A percentile compares a stretch with the other conserved stretches of the same genome.
phyloP scores from a whole-genome alignment of 2,329 filamentous ascomycete species.

The Ascochyta pisi region DNA sequence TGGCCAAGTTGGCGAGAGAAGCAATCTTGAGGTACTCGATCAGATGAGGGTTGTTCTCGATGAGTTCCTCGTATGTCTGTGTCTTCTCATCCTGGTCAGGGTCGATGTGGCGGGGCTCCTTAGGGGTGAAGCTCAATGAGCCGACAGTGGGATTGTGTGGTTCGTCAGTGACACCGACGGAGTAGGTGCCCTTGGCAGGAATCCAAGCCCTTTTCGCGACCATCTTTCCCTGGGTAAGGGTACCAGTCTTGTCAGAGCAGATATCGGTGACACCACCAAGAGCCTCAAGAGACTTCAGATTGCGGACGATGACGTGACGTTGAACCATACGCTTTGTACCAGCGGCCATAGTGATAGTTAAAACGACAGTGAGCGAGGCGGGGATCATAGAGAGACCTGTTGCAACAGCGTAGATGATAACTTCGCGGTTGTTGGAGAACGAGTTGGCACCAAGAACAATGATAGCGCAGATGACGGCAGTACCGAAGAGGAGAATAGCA shows the following conservation, averaged over 20 bases:
- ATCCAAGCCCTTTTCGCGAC: conserved; percentile 46
- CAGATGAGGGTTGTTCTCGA: conserved; percentile 38
- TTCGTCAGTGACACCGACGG: conserved; percentile 37
- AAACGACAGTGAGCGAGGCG: conserved; percentile 43
- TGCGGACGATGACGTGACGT: conserved; percentile 46
- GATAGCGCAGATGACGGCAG: conserved; percentile 43
- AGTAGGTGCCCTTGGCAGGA: conserved; percentile 43
- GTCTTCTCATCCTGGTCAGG: conserved; percentile 37
- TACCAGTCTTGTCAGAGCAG: conserved; percentile 45
- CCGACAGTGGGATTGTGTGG: conserved; percentile 44
- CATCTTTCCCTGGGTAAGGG: conserved; percentile 47
- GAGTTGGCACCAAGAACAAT: conserved; percentile 46
- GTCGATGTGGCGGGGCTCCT: conserved; percentile 36
- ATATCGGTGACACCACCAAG: conserved; percentile 47
- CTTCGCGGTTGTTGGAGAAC: conserved; percentile 47
- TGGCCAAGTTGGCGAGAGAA: conserved; percentile 58
- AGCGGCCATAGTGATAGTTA: conserved; percentile 50
- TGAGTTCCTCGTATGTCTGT: conserved; percentile 30
- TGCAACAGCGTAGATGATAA: conserved; percentile 48
- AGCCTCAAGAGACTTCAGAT: conserved; percentile 46
- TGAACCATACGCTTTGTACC: conserved; percentile 48
- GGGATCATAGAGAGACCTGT: conserved; percentile 49
- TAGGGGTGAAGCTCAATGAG: conserved; percentile 36
- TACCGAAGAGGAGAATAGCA: conserved; percentile 41
- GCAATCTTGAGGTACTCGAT: conserved; percentile 44